These are phyloP conservation scores for Suhomyces bolitotheri DNA, from an alignment of 1,139 yeast species.

Conservation along the genomic window DNA sequence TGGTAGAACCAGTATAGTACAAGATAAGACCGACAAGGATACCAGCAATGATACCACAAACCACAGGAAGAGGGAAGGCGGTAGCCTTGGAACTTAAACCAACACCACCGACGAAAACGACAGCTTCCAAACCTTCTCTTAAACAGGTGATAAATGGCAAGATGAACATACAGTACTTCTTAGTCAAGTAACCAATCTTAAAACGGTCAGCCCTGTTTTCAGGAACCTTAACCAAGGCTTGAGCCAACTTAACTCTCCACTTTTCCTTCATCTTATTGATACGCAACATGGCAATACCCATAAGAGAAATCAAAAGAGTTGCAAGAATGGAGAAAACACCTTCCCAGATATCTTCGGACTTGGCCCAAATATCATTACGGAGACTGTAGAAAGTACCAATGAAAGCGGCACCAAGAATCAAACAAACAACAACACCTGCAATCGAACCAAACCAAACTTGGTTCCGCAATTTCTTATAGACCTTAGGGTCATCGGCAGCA, in stretches of 20 bases:
- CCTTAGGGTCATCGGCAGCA: conserved; percentile 44
- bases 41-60: conserved; percentile 38
- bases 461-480: conserved; percentile 57
- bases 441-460: conserved; percentile 31
- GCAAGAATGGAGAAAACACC: conserved; percentile 29
- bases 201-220: conserved; percentile 17
- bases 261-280: conserved; percentile 45
- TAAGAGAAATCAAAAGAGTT: conserved; percentile 26
- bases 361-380: conserved; percentile 23
- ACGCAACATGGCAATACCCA: conserved; percentile 32
- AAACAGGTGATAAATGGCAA: conserved; percentile 47
- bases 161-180: conserved; percentile 40
- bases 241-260: conserved; percentile 51
- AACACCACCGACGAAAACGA: conserved; percentile 49
- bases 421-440: conserved; percentile 23
- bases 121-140: conserved; percentile 52
- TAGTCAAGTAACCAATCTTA: conserved; percentile 26
- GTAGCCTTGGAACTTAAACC: conserved; percentile 44
- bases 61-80: conserved; percentile 42
- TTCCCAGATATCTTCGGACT: conserved; percentile 31
- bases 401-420: conserved; percentile 27
- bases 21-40: conserved; percentile 36
- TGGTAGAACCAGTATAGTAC: conserved; percentile 44
- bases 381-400: conserved; percentile 26
- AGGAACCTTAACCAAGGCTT: conserved; percentile 29